Percentiles rank a stretch among this genome's conserved stretches.
These are phyloP conservation scores for Wickerhamiella spandovensis DNA, from an alignment of 805 yeast species.

Conservation along the genomic window DNA sequence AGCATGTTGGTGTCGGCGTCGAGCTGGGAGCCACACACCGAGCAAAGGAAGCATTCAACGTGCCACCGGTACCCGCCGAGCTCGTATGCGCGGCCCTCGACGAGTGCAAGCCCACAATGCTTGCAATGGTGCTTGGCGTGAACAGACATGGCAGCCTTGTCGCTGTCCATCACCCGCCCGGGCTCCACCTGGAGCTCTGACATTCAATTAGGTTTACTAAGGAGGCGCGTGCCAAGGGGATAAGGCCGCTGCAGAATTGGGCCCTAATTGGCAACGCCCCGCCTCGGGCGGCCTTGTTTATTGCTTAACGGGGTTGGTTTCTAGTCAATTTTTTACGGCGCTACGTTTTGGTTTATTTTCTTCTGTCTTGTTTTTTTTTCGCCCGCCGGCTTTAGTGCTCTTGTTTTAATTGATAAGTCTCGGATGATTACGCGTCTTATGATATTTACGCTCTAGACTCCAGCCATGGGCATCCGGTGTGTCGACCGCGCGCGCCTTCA, in stretches of 20 bases:
- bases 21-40: conserved; percentile 61
- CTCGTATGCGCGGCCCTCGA: conserved; percentile 88
- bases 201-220: neutral
- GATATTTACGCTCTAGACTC: no score
- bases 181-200: conserved; percentile 1
- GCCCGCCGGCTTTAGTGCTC: no score
- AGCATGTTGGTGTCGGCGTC: conserved; percentile 84
- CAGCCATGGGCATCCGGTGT: no score
- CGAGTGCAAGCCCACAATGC: conserved; percentile 29
- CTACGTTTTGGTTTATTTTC: no score
- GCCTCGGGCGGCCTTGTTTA: no score
- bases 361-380: no score
- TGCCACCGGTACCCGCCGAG: conserved; percentile 95
- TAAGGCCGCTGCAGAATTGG: neutral
- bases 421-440: no score
- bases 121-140: conserved; percentile 16
- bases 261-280: no score
- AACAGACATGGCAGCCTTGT: conserved; percentile 12
- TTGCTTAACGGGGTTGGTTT: no score
- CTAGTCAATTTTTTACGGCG: no score
- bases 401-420: no score
- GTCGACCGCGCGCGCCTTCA: no score
- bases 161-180: neutral
- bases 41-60: conserved; percentile 79
- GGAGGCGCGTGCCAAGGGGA: neutral